Percentiles rank a stretch among this genome's conserved stretches.
Evolutionary conservation across 2,329 filamentous ascomycete genomes (phyloP).

Genomic region (Beauveria sp.): DNA sequence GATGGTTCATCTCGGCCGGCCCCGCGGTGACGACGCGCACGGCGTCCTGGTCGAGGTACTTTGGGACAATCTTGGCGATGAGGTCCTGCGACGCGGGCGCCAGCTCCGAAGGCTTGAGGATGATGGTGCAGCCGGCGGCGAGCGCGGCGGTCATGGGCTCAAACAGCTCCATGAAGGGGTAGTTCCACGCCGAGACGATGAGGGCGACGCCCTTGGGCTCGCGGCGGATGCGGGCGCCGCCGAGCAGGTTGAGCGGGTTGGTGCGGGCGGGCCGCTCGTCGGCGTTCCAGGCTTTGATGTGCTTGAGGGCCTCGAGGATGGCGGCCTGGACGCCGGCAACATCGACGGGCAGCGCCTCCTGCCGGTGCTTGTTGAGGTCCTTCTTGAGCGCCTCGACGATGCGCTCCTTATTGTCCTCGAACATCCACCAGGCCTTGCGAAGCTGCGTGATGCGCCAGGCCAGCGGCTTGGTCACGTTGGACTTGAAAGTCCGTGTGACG

Average conservation of each 20-base stretch:
- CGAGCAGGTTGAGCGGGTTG: constrained; percentile 23
- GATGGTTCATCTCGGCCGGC: constrained; percentile 26
- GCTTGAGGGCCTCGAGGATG: constrained; percentile 27
- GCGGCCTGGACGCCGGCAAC: constrained; percentile 25
- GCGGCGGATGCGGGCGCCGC: constrained; percentile 27
- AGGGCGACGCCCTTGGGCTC: constrained; percentile 37
- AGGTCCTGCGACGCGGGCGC: constrained; percentile 26
- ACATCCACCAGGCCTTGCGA: constrained; percentile 33
- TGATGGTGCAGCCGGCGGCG: constrained; percentile 31
- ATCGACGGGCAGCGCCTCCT: constrained; percentile 27
- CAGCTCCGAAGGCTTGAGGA: constrained; percentile 39
- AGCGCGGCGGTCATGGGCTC: constrained; percentile 35
- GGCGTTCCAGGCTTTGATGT: constrained; percentile 32
- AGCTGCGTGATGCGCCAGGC: constrained; percentile 34
- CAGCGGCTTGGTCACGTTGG: constrained; percentile 25
- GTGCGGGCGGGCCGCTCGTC: constrained; percentile 23
- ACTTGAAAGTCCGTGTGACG: constrained; percentile 8
- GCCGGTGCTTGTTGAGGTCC: constrained; percentile 27
- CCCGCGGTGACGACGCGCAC: constrained; percentile 29
- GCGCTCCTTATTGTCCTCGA: constrained; percentile 29
- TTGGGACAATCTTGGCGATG: constrained; percentile 29
- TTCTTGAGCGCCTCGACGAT: constrained; percentile 25
- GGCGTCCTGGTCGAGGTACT: constrained; percentile 34
- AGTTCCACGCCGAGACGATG: constrained; percentile 40
- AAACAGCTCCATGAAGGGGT: constrained; percentile 30